Base-by-base conservation (phyloP, 768 basidiomycete species). In the Rubroboletus pulcherrimus region DNA sequence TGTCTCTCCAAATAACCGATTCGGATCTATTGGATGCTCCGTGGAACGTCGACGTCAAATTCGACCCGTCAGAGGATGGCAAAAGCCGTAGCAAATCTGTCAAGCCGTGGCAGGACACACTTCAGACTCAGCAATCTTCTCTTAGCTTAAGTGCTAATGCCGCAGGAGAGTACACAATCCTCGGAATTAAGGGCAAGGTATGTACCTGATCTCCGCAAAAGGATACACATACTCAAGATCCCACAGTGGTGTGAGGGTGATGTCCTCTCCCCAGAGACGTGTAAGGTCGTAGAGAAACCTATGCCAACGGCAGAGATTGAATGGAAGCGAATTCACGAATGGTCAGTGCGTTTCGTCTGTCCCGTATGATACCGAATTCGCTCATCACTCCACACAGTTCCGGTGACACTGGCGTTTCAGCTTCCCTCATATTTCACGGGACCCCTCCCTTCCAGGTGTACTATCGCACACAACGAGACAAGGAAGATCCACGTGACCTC, bases 291-390 rank as follows among this genome's bases (percentile, higher is more conserved):
- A 30, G 85, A 93, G 68, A 80, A 82, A 59, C 89, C 91, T 5
- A 65, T 79, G 31, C 94, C 94, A 3, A 84, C 82, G 4, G 90
- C 92, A 24, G 87, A 95, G 64, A 90, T 96, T 56, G 82, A 87
- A 71, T 93, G 91, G 84, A 89, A 86, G 63, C 86, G 86, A 48
- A 89, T 95, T 55, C 91, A 93, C 57, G 93, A 95, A 75, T 94
- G 93, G 93, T 91, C 60, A 39, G 38, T 26, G 41, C 26, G 7
- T 54, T 49, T 46, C n/a, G 35, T 43, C 40, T 51, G 8, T 56
- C 56, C 12, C 34, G 40, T 26, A 43, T 40, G 24, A 58, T 43
- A 51, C 46, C 55, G 19, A 55, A 59, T 29, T 41, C 29, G 26
- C 31, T 56, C 12, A 56, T 53, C 11, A n/a, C 7, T 49, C 1